These are phyloP conservation scores for Ophiostoma sp. DNA, from an alignment of 2,329 filamentous ascomycete genomes.

Conservation along the genomic window DNA sequence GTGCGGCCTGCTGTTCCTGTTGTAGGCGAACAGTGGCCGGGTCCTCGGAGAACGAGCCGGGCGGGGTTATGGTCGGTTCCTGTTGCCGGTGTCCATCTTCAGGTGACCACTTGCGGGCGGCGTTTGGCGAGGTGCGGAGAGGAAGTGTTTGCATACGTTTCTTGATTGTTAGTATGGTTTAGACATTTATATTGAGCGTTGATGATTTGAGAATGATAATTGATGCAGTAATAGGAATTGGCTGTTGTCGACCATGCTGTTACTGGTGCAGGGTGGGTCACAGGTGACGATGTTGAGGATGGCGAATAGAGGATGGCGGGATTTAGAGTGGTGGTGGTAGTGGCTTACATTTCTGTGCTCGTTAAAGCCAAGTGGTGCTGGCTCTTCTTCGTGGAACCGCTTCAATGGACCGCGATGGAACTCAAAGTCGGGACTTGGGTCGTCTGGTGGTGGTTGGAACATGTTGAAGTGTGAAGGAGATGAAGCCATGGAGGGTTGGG, in stretches of 20 bases:
- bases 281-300: conserved; percentile 6
- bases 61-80: conserved; percentile 37
- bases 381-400: conserved; percentile 44
- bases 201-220: not conserved
- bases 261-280: not conserved
- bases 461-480: conserved; percentile 19
- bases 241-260: not conserved
- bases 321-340: not conserved
- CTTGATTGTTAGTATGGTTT: conserved; percentile 33
- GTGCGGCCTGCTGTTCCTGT: conserved; percentile 14
- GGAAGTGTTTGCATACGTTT: conserved; percentile 53
- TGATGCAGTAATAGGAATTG: not conserved
- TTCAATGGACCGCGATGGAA: conserved; percentile 41
- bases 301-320: not conserved
- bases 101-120: conserved; percentile 36
- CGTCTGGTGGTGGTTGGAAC: conserved; percentile 22
- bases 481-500: not conserved
- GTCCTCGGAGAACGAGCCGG: conserved; percentile 40
- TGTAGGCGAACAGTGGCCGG: conserved; percentile 14
- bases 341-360: conserved; percentile 47
- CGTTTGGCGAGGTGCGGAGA: conserved; percentile 42
- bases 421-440: conserved; percentile 30
- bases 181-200: not conserved
- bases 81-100: conserved; percentile 30
- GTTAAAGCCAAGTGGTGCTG: conserved; percentile 40